Evolutionary conservation across 2,329 filamentous ascomycete species (phyloP).

Genomic region (Tolypocladium amazonense): DNA sequence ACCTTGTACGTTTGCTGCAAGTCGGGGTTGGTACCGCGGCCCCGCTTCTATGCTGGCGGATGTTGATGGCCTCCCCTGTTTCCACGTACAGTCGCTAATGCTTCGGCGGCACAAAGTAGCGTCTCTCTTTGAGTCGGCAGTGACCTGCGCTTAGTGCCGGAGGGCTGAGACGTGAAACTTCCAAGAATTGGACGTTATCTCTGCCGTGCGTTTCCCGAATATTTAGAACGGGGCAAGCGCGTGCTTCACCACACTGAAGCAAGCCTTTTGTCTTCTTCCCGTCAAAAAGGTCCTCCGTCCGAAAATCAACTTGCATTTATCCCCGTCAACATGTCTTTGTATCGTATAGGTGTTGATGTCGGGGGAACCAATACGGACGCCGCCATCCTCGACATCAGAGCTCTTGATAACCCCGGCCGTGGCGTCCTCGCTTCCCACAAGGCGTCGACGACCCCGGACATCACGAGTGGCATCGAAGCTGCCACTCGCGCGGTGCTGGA

Average conservation of each 20-base stretch:
- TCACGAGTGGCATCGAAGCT: slow-evolving; percentile 35
- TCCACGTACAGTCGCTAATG: neutral
- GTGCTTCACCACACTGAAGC: neutral
- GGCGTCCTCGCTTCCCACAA: slow-evolving; percentile 37
- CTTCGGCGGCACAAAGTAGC: neutral
- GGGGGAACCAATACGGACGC: slow-evolving; percentile 32
- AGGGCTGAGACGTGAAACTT: neutral
- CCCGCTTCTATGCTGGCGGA: neutral
- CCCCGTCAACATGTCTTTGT: slow-evolving; percentile 20
- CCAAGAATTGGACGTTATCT: neutral
- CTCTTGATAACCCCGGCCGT: slow-evolving; percentile 19
- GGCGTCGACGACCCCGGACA: slow-evolving; percentile 36
- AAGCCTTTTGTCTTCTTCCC: neutral
- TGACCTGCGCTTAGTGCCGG: neutral
- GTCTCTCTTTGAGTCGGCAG: neutral
- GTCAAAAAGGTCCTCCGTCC: neutral
- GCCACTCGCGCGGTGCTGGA: slow-evolving; percentile 32
- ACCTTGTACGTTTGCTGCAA: neutral
- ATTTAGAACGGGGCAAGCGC: neutral
- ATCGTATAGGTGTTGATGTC: slow-evolving; percentile 33
- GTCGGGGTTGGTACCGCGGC: neutral
- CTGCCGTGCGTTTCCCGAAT: neutral
- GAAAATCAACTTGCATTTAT: neutral
- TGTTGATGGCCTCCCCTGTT: neutral
- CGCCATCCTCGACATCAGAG: slow-evolving; percentile 31